Evolutionary conservation across 2,329 filamentous ascomycete genomes (phyloP), one percentile per base, ranked within the genome.

Genomic region (Scedosporium minutisporum): DNA sequence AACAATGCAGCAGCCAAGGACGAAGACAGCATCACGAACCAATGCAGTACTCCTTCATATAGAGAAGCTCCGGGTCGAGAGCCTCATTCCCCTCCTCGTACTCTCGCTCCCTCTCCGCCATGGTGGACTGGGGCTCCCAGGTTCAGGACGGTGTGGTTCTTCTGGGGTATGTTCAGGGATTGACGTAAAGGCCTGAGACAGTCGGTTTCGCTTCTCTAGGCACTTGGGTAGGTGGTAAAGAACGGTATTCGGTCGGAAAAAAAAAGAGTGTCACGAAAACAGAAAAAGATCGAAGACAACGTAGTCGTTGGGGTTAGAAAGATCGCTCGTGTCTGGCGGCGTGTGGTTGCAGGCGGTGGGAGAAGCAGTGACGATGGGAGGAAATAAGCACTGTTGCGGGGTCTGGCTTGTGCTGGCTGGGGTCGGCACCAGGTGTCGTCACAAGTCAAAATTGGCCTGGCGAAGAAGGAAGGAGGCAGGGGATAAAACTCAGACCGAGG

Each of bases 41-140:
- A 75, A 95, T 93, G 78, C 89, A 93, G 72, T 87, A 91, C 75
- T 95, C 90, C 77, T 96, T 97, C 65, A 91, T 96, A 76, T 97
- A 99, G 61, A 97, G 82, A 65, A 88, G 85, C 77, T 96, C 92
- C 3, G 95, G 95, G 76, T 97, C 93, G 62, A 90, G 82, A 42
- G 80, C 78, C 71, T 83, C 83, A 65, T 82, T 79, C 66, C 69
- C 67, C 57, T 77, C 75, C 46, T 80, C 77, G 58, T 77, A 73
- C 25, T 81, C 77, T 63, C 77, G 77, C 61, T 78, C 75, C 64
- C 76, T 75, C 68, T 81, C 79, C 64, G 77, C 76, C 81, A 84
- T 84, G 65, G 55, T 69, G 65, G 59, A 33, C 62, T 63, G 16
- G 44, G 2, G n/a, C 18, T 63, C 46, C 63, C 33, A 38, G 33